Percentiles rank a stretch among this genome's conserved stretches.
Evolutionary conservation across 2,329 filamentous ascomycete genomes (phyloP).

Genomic region (Neofusicoccum sp.): DNA sequence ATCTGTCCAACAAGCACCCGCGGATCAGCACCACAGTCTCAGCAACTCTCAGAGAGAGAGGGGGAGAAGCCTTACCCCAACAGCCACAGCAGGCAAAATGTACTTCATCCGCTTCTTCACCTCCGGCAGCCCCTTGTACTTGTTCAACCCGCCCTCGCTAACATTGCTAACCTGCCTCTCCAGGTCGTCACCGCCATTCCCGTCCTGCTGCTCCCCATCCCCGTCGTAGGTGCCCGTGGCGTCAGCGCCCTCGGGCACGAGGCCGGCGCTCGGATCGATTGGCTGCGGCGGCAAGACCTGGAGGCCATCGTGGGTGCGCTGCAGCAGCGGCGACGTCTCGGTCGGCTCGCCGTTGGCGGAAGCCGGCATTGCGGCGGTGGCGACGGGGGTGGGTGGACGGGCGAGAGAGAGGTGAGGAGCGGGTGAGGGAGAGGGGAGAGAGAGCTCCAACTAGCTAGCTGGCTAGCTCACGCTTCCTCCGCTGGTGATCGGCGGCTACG

Average conservation of each 20-base stretch:
- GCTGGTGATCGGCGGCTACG: too few relatives aligned
- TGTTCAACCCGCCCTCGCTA: constrained; percentile 26
- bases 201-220: not conserved
- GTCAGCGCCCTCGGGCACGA: constrained; percentile 31
- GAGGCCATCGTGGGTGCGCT: constrained; percentile 14
- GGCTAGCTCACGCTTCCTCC: too few relatives aligned
- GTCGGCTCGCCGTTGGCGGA: constrained; percentile 39
- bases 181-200: constrained; percentile 34
- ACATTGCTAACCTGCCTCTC: constrained; percentile 39
- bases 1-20: constrained; percentile 49
- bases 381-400: not conserved
- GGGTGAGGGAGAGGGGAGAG: too few relatives aligned
- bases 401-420: too few relatives aligned
- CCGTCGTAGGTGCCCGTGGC: constrained; percentile 26
- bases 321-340: constrained; percentile 52
- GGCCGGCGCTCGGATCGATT: constrained; percentile 31
- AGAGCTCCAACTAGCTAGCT: too few relatives aligned
- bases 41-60: not conserved
- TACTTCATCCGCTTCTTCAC: constrained; percentile 56
- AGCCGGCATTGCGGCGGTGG: constrained; percentile 10
- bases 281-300: constrained; percentile 22
- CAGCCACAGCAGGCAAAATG: constrained; percentile 63
- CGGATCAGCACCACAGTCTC: not conserved
- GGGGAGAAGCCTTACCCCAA: constrained; percentile 56
- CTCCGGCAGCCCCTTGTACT: constrained; percentile 52